Conservation (phyloP, 805 yeast genomes). For the Hanseniaspora mollemarum region DNA sequence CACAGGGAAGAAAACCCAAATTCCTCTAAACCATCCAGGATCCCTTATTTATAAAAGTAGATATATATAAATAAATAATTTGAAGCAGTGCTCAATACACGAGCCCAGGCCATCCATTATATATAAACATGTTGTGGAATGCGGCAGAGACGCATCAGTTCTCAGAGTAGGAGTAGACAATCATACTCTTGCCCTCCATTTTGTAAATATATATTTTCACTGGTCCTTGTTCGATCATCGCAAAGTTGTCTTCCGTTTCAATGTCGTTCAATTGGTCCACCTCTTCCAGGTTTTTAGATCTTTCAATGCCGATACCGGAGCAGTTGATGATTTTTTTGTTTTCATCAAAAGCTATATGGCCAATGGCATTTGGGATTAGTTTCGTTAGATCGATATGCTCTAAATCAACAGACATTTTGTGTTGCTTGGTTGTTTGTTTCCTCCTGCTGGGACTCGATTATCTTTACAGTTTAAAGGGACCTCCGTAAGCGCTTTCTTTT, state of each 20-base stretch:
- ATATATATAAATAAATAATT: not conserved
- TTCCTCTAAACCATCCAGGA: too few relatives aligned
- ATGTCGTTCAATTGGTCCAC: slow-evolving; percentile 22
- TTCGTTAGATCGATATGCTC: slow-evolving; percentile 16
- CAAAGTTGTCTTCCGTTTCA: slow-evolving; percentile 24
- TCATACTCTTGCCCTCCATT: slow-evolving; percentile 24
- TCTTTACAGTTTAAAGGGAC: too few relatives aligned
- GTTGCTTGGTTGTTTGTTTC: too few relatives aligned
- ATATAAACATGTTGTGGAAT: too few relatives aligned
- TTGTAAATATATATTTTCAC: slow-evolving; percentile 23
- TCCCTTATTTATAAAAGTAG: not conserved
- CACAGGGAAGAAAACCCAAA: too few relatives aligned
- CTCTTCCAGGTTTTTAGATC: slow-evolving; percentile 20
- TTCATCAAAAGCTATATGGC: slow-evolving; percentile 27
- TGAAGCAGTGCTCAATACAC: too few relatives aligned
- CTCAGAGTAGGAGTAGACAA: slow-evolving; percentile 19
- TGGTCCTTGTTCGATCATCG: slow-evolving; percentile 20
- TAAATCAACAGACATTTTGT: slow-evolving; percentile 10
- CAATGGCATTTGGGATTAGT: slow-evolving; percentile 24
- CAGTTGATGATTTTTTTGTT: slow-evolving; percentile 26
- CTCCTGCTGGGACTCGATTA: too few relatives aligned
- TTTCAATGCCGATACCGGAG: slow-evolving; percentile 26
- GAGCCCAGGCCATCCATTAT: too few relatives aligned
- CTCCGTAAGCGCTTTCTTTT: too few relatives aligned
- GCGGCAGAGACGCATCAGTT: too few relatives aligned